phyloP scores from a whole-genome alignment of 345 rosid genomes.

The Euphorbia tirucalli region DNA sequence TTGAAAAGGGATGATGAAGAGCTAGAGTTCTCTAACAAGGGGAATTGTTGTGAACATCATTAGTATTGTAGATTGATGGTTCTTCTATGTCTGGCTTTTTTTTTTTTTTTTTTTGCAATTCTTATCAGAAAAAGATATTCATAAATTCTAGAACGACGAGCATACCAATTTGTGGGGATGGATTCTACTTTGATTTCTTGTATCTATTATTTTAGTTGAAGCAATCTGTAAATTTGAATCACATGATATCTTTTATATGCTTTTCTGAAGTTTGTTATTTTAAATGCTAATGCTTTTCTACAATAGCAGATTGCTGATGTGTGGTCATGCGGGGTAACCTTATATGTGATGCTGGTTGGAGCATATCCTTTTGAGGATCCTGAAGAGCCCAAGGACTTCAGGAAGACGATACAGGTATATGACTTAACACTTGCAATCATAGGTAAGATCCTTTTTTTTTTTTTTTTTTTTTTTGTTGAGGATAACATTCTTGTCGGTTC shows the following conservation, averaged over 20 bases:
- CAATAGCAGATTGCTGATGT: conserved; percentile 34
- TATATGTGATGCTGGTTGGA: conserved; percentile 32
- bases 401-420: conserved; percentile 32
- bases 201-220: not conserved
- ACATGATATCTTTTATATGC: too few species aligned
- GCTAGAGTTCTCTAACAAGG: too few species aligned
- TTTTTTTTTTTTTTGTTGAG: not conserved
- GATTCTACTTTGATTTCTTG: not conserved
- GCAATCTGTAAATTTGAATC: not conserved
- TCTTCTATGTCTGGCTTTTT: not conserved
- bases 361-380: conserved; percentile 38
- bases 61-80: too few species aligned
- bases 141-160: not conserved
- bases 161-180: not conserved
- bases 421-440: not conserved
- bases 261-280: not conserved
- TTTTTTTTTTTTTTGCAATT: not conserved
- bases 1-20: too few species aligned
- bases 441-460: not conserved
- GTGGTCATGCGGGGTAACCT: conserved; percentile 38
- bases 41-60: too few species aligned
- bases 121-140: not conserved
- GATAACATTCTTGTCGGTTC: conserved; percentile 8
- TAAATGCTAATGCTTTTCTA: not conserved
- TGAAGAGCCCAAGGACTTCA: conserved; percentile 32